Percentiles rank a stretch among this genome's conserved stretches.
phyloP scores from a whole-genome alignment of 345 rosid genomes.

The Brassica juncea region DNA sequence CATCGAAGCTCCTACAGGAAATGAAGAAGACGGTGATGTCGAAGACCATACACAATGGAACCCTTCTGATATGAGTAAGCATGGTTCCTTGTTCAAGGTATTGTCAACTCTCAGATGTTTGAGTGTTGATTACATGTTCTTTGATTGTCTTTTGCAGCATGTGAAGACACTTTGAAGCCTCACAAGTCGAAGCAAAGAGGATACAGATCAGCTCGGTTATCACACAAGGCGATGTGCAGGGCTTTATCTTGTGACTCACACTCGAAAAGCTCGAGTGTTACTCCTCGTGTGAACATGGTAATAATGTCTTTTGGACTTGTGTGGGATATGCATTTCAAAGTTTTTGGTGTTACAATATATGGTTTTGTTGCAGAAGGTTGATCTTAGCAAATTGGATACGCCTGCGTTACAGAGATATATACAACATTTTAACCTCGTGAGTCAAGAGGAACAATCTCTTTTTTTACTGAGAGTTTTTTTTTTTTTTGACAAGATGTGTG shows the following conservation, averaged over 20 bases:
- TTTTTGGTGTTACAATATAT: conserved; percentile 1
- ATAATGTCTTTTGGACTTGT: conserved; percentile 7
- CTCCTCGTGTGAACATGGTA: conserved; percentile 65
- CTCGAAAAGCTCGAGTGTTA: conserved; percentile 61
- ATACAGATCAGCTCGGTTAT: conserved; percentile 69
- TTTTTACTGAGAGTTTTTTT: not conserved
- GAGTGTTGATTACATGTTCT: not conserved
- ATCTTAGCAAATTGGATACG: conserved; percentile 90
- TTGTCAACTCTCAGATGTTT: not conserved
- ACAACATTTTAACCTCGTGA: conserved; percentile 92
- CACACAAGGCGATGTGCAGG: conserved; percentile 70
- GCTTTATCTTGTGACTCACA: conserved; percentile 85
- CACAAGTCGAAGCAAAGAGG: conserved; percentile 76
- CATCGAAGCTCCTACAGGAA: conserved; percentile 95
- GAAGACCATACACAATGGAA: conserved; percentile 73
- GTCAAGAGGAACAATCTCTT: conserved; percentile 16
- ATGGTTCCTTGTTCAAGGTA: conserved; percentile 1
- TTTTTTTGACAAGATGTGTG: not conserved
- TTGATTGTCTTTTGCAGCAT: conserved; percentile 49
- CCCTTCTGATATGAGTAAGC: conserved; percentile 78
- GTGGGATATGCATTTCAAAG: not conserved
- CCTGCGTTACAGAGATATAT: conserved; percentile 83
- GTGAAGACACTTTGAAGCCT: conserved; percentile 80
- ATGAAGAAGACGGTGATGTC: conserved; percentile 79
- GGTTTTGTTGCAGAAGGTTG: conserved; percentile 60